A percentile compares a stretch with the other conserved stretches of the same genome.
Evolutionary conservation across 2,329 filamentous ascomycete genomes (phyloP).

Genomic region (Chalaropsis ovoidea): DNA sequence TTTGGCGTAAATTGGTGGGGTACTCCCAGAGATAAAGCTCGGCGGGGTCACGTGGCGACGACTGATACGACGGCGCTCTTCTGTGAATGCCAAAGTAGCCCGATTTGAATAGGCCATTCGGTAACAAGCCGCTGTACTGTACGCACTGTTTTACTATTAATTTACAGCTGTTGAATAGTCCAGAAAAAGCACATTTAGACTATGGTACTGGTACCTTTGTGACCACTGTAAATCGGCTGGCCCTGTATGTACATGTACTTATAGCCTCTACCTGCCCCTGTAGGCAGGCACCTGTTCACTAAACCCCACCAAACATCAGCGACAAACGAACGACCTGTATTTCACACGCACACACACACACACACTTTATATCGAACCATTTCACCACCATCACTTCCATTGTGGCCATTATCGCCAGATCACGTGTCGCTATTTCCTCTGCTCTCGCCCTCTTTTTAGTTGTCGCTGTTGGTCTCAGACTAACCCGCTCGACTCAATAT

Average conservation of each 20-base stretch:
- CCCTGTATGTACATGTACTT: no score
- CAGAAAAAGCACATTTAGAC: no score
- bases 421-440: not conserved
- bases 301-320: not conserved
- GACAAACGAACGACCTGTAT: not conserved
- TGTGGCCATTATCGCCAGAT: not conserved
- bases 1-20: slow-evolving; percentile 25
- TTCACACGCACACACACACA: not conserved
- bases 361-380: not conserved
- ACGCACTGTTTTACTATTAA: no score
- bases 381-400: not conserved
- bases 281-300: not conserved
- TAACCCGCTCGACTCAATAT: not conserved
- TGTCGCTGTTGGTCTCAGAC: not conserved
- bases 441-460: not conserved
- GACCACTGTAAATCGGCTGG: no score
- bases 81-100: no score
- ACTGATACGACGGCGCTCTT: no score
- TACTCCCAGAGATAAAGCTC: not conserved
- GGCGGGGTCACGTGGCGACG: slow-evolving; percentile 14
- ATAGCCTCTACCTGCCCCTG: no score
- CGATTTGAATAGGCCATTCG: no score
- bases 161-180: no score
- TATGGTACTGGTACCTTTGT: no score
- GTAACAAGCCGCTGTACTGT: no score